A percentile compares a stretch with the other conserved stretches of the same genome.
Evolutionary conservation across 139 green algal species (phyloP).

Genomic region (Astrephomene gubernaculifera): DNA sequence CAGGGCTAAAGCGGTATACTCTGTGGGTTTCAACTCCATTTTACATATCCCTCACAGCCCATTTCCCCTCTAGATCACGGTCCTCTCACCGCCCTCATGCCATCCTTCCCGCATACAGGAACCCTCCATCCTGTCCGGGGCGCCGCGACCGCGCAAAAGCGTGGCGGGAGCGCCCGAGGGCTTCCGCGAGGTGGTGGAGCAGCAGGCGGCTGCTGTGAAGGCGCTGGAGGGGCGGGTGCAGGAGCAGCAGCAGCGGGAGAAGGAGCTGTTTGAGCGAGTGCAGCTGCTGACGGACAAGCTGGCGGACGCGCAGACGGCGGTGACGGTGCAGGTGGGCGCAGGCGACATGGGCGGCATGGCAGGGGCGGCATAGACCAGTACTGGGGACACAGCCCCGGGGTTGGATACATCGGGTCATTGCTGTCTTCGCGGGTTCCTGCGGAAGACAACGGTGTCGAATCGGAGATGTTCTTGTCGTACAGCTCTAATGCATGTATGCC

Average conservation of each 20-base stretch:
- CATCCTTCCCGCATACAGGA: no score
- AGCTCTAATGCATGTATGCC: no score
- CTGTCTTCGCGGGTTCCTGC: background rate
- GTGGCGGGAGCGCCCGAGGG: background rate
- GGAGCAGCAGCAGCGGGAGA: slow-evolving; percentile 32
- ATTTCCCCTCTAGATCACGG: no score
- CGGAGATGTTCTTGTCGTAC: no score
- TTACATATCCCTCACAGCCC: no score
- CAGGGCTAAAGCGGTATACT: no score
- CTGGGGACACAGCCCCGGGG: background rate
- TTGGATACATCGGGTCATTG: background rate
- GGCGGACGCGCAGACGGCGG: slow-evolving; percentile 25
- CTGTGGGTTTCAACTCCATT: no score
- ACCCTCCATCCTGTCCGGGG: background rate
- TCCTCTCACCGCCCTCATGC: no score
- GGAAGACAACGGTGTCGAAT: no score
- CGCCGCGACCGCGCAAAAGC: slow-evolving; percentile 8
- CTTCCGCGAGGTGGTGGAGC: slow-evolving; percentile 24
- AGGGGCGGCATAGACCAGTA: background rate
- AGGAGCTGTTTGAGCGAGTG: slow-evolving; percentile 35
- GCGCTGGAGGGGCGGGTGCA: slow-evolving; percentile 16
- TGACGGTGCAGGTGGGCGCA: background rate
- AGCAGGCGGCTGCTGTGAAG: slow-evolving; percentile 26
- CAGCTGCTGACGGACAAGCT: slow-evolving; percentile 39
- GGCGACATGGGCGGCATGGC: background rate